Evolutionary conservation across 2,329 filamentous ascomycete species (phyloP).

Genomic region (Ophiosphaerella herpotricha): DNA sequence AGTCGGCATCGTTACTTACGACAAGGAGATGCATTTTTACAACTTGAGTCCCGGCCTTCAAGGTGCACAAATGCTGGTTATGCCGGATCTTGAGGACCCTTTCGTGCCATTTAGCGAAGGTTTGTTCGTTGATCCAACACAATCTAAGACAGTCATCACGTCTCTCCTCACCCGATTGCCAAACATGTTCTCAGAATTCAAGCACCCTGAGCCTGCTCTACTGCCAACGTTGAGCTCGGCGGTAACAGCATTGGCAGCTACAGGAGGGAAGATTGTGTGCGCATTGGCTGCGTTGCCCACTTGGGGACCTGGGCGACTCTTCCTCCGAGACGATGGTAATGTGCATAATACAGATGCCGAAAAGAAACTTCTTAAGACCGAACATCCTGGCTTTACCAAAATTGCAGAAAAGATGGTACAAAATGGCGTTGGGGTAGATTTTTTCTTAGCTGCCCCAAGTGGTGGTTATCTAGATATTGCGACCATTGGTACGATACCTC

Average conservation of each 20-base stretch:
- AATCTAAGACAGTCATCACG: conserved; percentile 84
- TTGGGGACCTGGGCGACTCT: conserved; percentile 84
- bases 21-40: conserved; percentile 98
- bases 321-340: conserved; percentile 86
- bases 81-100: conserved; percentile 95
- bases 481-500: conserved; percentile 69
- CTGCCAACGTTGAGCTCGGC: conserved; percentile 84
- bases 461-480: conserved; percentile 92
- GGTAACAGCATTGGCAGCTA: conserved; percentile 79
- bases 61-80: conserved; percentile 96
- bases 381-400: conserved; percentile 87
- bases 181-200: conserved; percentile 81
- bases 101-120: conserved; percentile 92
- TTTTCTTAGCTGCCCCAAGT: conserved; percentile 90
- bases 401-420: conserved; percentile 85
- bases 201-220: conserved; percentile 88
- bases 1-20: conserved; percentile 93
- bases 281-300: conserved; percentile 87
- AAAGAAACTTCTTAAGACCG: conserved; percentile 88
- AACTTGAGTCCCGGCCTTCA: conserved; percentile 82
- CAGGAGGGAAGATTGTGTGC: conserved; percentile 90
- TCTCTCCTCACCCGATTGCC: conserved; percentile 85
- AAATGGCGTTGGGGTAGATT: conserved; percentile 84
- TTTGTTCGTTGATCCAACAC: conserved; percentile 90
- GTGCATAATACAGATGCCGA: conserved; percentile 80